Conservation (phyloP, 176 grass and related monocot genomes). For the Carex cristatella region DNA sequence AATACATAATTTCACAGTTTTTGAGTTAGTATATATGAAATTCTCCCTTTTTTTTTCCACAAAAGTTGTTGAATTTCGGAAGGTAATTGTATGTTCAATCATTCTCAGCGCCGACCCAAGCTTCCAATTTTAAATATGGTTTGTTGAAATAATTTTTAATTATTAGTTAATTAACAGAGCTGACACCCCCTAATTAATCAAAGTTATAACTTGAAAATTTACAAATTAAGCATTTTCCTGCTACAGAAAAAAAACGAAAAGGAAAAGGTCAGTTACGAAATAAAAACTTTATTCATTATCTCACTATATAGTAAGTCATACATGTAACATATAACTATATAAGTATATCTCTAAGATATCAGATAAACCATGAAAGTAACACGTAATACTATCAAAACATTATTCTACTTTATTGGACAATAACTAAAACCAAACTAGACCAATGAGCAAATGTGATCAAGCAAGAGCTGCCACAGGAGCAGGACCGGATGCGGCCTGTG, state of each 20-base stretch:
- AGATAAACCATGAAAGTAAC: background rate
- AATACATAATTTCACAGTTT: too few species aligned
- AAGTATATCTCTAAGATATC: background rate
- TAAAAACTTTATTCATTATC: background rate
- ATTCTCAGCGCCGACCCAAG: background rate
- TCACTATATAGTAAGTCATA: too few species aligned
- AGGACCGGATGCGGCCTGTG: background rate
- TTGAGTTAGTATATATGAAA: too few species aligned
- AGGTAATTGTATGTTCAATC: background rate
- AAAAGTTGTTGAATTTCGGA: background rate
- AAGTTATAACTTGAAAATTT: background rate
- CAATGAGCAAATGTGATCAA: conserved; percentile 4
- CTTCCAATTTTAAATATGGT: background rate
- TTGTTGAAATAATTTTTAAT: background rate
- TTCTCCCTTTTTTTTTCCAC: too few species aligned
- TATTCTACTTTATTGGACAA: background rate
- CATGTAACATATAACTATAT: background rate
- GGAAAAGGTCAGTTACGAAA: background rate
- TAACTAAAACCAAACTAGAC: background rate
- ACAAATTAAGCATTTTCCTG: background rate
- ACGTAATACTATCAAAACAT: background rate
- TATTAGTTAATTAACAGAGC: too few species aligned
- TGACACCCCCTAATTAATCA: background rate
- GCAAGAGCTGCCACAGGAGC: background rate
- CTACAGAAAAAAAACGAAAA: background rate